These are phyloP conservation scores for Helotiales sp. DNA, from an alignment of 2,329 filamentous ascomycete species.

Conservation along the genomic window DNA sequence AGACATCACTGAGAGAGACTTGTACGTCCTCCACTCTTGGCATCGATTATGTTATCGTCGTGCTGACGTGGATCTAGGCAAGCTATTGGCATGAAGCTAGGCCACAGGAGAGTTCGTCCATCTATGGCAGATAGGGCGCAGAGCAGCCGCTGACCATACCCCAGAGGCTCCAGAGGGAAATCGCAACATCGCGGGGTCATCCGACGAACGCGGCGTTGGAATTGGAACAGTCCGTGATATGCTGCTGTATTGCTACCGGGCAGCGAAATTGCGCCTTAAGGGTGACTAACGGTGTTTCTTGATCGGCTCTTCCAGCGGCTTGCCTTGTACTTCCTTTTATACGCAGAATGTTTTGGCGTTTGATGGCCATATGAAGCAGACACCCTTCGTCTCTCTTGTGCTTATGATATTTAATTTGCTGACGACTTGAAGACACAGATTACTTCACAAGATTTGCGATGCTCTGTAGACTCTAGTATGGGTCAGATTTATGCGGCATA, in stretches of 20 bases:
- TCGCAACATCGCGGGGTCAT: conserved; percentile 1
- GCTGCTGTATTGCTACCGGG: neutral
- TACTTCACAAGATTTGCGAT: neutral
- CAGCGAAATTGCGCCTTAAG: neutral
- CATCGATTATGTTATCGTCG: too few species aligned
- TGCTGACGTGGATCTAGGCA: neutral
- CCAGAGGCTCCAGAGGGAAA: neutral
- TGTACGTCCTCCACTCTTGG: neutral
- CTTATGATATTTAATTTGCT: neutral
- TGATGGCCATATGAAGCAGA: neutral
- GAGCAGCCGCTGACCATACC: neutral
- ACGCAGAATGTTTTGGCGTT: neutral
- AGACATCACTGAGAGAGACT: conserved; percentile 7
- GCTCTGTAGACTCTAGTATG: neutral
- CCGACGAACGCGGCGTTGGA: neutral
- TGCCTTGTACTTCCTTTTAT: neutral
- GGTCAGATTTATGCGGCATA: neutral
- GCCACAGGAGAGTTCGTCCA: neutral
- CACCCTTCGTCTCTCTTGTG: neutral
- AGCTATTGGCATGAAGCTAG: conserved; percentile 1
- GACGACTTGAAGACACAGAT: neutral
- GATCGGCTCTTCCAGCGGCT: neutral
- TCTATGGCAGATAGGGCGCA: too few species aligned
- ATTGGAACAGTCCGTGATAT: neutral
- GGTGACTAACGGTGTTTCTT: neutral